A percentile compares a stretch with the other conserved stretches of the same genome.
Evolutionary conservation across 768 basidiomycete species (phyloP).

Genomic region (Collybia sordida): DNA sequence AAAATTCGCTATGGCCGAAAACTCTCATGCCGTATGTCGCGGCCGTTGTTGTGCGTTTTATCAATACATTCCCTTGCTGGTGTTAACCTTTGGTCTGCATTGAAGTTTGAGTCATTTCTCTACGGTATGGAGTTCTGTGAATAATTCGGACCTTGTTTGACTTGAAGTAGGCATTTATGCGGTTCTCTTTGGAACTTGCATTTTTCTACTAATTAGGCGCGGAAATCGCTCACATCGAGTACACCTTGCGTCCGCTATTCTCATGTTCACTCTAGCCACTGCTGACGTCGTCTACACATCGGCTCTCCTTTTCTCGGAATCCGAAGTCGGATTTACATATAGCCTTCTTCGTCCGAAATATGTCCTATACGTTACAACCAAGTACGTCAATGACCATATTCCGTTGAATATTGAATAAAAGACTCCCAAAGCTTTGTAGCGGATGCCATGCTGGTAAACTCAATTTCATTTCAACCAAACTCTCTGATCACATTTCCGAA

Average conservation of each 20-base stretch:
- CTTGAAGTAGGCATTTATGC: constrained; percentile 13
- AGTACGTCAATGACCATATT: constrained; percentile 6
- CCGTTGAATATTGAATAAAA: not conserved
- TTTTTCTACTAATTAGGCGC: constrained; percentile 3
- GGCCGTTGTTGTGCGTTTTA: constrained; percentile 1
- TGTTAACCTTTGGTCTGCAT: not conserved
- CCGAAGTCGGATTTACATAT: constrained; percentile 9
- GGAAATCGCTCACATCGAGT: constrained; percentile 3
- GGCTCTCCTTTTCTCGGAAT: constrained; percentile 8
- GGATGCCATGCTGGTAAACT: constrained; percentile 12
- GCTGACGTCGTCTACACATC: constrained; percentile 15
- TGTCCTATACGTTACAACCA: constrained; percentile 16
- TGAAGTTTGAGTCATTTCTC: constrained; percentile 17
- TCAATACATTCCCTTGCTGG: not conserved
- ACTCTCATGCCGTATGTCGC: not conserved
- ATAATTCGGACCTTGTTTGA: not conserved
- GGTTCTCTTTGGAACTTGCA: constrained; percentile 7
- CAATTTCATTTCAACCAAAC: not conserved
- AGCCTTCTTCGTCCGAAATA: constrained; percentile 14
- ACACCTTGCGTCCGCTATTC: not conserved
- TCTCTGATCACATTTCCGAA: not conserved
- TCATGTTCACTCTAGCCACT: constrained; percentile 15
- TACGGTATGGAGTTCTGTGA: constrained; percentile 9
- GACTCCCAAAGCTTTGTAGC: constrained; percentile 11
- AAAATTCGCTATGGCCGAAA: not conserved